Evolutionary conservation across 208 protist species (phyloP), one percentile per base, ranked within the genome.

Genomic region (Kentomonas sorsogonicus): DNA sequence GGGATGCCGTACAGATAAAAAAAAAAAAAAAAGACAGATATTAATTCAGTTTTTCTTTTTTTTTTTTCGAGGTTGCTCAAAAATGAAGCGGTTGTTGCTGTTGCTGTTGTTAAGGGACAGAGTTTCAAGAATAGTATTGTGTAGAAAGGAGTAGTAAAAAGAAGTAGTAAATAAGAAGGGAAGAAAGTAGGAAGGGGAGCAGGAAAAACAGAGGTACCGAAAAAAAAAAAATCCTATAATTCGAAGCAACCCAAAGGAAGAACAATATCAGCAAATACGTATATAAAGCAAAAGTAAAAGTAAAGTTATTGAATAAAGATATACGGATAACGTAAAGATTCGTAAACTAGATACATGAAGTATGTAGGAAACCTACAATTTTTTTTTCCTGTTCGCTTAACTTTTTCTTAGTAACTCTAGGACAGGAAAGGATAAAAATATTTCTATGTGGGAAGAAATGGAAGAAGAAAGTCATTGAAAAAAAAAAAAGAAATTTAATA

Each of bases 361-460:
- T 5, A 47, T 18, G 5, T 16, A 41, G 38, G 13, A 41, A 16
- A 41, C 11, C 11, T 18, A 41, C 11, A 41, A 41, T 41, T 11
- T 41, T 41, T 41, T 41, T 41, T 41, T 41, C 16, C 16, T 41
- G 11, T 41, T 41, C 16, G 11, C 11, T 16, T 16, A 41, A 11
- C 16, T 18, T 41, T 41, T 41, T 41, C 11, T 16, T 41, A 16
- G 16, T 41, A 27, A 18, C 10, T 20, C 11, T 25, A 15, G 25
- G 6, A 9, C 22, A 13, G n/a, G n/a, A n/a, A n/a, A n/a, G n/a
- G n/a, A n/a, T n/a, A n/a, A n/a, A n/a, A n/a, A 27, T 48, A 27
- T 48, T 48, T 48, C 25, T 48, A 27, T 48, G 16, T 48, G 43
- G 43, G 10, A 13, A 9, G 33, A 36, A 36, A n/a, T n/a, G n/a